These are phyloP conservation scores for Phaeotremella skinneri DNA, from an alignment of 768 basidiomycete species.

Conservation along the genomic window DNA sequence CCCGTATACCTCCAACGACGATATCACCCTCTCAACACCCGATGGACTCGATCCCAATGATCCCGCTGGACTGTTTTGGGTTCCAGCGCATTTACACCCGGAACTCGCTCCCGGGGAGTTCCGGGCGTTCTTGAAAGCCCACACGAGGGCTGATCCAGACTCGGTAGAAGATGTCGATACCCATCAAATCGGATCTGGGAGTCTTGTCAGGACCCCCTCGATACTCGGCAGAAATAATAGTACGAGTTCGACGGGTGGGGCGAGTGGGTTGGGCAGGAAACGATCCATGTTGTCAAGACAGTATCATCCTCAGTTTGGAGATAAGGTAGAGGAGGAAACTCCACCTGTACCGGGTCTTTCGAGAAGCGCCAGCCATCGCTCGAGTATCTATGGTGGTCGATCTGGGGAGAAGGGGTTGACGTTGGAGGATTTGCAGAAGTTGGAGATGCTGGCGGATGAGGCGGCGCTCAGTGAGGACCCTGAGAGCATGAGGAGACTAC, in stretches of 20 bases:
- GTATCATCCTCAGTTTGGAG: slow-evolving; percentile 76
- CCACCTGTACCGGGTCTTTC: slow-evolving; percentile 46
- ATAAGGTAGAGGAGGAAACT: slow-evolving; percentile 69
- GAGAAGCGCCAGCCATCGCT: slow-evolving; percentile 56
- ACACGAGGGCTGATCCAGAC: slow-evolving; percentile 59
- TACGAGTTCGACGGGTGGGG: slow-evolving; percentile 53
- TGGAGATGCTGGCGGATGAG: slow-evolving; percentile 90
- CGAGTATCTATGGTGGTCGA: slow-evolving; percentile 62
- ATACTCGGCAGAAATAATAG: slow-evolving; percentile 49
- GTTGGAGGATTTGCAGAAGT: slow-evolving; percentile 85
- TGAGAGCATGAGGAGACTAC: slow-evolving; percentile 69
- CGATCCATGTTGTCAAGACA: slow-evolving; percentile 92
- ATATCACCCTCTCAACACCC: slow-evolving; percentile 40
- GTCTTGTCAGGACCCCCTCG: slow-evolving; percentile 30
- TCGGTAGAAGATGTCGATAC: slow-evolving; percentile 23
- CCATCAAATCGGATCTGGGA: slow-evolving; percentile 19
- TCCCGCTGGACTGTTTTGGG: slow-evolving; percentile 94
- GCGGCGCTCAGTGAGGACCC: slow-evolving; percentile 79
- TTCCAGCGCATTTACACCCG: slow-evolving; percentile 91
- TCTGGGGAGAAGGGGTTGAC: slow-evolving; percentile 76
- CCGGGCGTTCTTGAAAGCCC: slow-evolving; percentile 89
- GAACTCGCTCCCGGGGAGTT: slow-evolving; percentile 98
- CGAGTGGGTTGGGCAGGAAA: slow-evolving; percentile 66
- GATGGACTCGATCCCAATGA: slow-evolving; percentile 61
- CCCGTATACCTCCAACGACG: slow-evolving; percentile 37